Evolutionary conservation across 202 grass and related monocot species (phyloP), one percentile per base, ranked within the genome.

Genomic region (Digitaria exilis): DNA sequence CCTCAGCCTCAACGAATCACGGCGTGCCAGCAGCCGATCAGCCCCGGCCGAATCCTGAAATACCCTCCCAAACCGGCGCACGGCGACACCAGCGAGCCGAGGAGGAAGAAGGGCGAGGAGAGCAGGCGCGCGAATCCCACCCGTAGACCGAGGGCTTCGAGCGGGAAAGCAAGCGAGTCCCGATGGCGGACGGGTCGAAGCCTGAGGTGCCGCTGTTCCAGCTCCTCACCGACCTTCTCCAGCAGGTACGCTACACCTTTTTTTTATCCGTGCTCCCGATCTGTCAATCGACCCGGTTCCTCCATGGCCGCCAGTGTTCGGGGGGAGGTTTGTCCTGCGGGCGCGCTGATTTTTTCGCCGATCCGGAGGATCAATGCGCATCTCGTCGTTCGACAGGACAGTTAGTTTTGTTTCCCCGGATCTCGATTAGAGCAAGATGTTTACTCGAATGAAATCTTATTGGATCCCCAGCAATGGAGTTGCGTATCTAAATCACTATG

Each of bases 171-270:
- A 22, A 13, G 68, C 57, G 26, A 2, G 65, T 22, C 65, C 21
- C 56, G 59, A 98, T 98, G 92, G 92, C 91, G 85, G 96, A 93
- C 21, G 90, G 80, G 82, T 87, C 81, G 48, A 98, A 73, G 67
- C 77, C 90, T 11, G 96, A 98, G 32, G 37, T 84, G 71, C 96
- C 88, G 78, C 89, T 98, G 69, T 98, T 98, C 88, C 77, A 98
- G 73, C 96, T 98, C 74, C 84, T 95, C 65, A 79, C 85, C 49
- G 87, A 80, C 28, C 96, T 98, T 67, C 87, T 98, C 25, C 87
- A 93, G 79, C 82, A 98, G 92, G 96, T 98, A 87, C 7, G 45
- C 60, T 11, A 51, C 18, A 28, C 64, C 84, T 69, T 39, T n/a
- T n/a, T n/a, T n/a, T n/a, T n/a, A n/a, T n/a, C 58, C 19, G 18